A percentile compares a stretch with the other conserved stretches of the same genome.
Conservation (phyloP, 176 grass and related monocot species). For the Pontederia paniculata region DNA sequence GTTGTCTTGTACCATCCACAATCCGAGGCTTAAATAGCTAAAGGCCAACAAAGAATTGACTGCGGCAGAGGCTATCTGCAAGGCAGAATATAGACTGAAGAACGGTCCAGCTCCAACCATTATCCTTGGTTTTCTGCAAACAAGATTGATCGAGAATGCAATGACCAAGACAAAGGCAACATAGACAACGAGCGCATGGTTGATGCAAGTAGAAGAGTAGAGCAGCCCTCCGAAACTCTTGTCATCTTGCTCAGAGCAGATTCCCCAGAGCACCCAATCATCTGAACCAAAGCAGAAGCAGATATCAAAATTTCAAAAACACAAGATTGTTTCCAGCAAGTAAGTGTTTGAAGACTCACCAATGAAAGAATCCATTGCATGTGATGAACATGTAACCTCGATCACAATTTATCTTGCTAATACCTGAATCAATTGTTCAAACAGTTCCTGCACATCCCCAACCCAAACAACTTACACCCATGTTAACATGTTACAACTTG, state of each 20-base stretch:
- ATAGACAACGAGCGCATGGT: conserved; percentile 35
- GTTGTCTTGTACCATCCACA: conserved; percentile 40
- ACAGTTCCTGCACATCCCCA: background rate
- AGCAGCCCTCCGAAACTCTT: conserved; percentile 16
- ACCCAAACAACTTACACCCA: too few species aligned
- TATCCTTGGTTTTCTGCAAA: conserved; percentile 31
- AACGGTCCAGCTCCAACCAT: conserved; percentile 1
- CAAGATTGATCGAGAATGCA: conserved; percentile 23
- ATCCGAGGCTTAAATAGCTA: conserved; percentile 32
- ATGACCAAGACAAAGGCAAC: conserved; percentile 14
- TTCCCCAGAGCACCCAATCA: conserved; percentile 32
- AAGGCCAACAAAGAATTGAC: conserved; percentile 42
- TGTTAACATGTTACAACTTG: too few species aligned
- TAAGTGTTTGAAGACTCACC: conserved; percentile 6
- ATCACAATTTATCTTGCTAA: background rate
- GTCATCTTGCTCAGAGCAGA: conserved; percentile 17
- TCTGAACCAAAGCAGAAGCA: conserved; percentile 20
- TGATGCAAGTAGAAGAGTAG: conserved; percentile 57
- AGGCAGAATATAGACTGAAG: conserved; percentile 18
- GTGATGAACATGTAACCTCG: background rate
- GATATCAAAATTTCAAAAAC: background rate
- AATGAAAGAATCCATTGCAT: conserved; percentile 28
- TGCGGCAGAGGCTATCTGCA: conserved; percentile 18
- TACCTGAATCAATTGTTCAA: conserved; percentile 14
- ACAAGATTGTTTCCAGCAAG: background rate